Base-by-base conservation (phyloP, 257 asterid genomes). In the Forsythia viridissima region DNA sequence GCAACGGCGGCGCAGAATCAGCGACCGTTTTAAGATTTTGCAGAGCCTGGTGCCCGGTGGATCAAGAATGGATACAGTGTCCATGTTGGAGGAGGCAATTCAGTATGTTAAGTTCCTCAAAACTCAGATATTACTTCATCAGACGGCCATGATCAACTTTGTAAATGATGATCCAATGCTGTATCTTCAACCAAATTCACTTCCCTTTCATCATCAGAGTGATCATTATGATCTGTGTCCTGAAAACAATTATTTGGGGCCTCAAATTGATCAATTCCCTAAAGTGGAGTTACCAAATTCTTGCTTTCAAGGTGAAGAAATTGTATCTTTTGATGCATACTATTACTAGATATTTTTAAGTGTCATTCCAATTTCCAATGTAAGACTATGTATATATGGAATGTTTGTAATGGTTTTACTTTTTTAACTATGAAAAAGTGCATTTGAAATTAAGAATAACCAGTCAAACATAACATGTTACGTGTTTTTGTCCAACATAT, bases 71-170 rank as follows among this genome's bases (percentile, higher is more conserved):
- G 98, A 93, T 51, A 93, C 96, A 3, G 96, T 88, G 2, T 88
- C 97, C 52, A 91, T 93, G 96, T 86, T 93, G 18, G 98, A 93
- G 42, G 93, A 90, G 78, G 98, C 97, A 57, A 92, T 92, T 76
- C 90, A 88, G 77, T 93, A 93, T 80, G 93, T 92, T 21, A 90
- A 92, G 85, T 92, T 90, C 34, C 98, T 92, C 87, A 89, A 93
- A 82, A 66, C 89, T 15, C 98, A 92, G 83, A 82, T 93, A 70
- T 89, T 89, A 91, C 89, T 90, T 21, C 96, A 90, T 34, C 93
- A 88, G 48, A 57, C 38, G 67, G 85, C 89, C 43, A 80, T 90
- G 87, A 86, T 92, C 82, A 71, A 70, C 78, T 70, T 76, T 2
- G 88, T 75, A 1, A 21, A 8, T 13, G 76, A 72, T 52, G 70